phyloP scores from a whole-genome alignment of 768 basidiomycete genomes.

The Boletus fagicola region DNA sequence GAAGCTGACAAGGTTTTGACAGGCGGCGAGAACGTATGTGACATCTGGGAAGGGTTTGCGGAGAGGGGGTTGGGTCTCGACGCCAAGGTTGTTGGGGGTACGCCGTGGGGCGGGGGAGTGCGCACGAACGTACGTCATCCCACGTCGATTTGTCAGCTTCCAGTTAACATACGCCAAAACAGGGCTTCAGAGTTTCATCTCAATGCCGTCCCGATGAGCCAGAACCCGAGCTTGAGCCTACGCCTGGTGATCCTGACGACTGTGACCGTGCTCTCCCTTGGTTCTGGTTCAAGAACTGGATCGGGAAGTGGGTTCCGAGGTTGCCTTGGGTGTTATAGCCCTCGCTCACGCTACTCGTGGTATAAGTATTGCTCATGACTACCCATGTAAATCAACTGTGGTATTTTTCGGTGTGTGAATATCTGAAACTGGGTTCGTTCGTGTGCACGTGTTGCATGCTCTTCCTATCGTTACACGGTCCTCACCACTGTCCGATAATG shows the following conservation, averaged over 20 bases:
- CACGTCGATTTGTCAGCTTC: too few relatives aligned
- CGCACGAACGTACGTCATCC: conserved; percentile 55
- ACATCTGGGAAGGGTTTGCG: conserved; percentile 83
- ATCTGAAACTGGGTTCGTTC: too few relatives aligned
- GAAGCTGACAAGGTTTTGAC: conserved; percentile 89
- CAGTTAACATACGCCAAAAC: not conserved
- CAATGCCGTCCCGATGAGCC: conserved; percentile 32
- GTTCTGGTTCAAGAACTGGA: conserved; percentile 11
- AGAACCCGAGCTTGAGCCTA: conserved; percentile 5
- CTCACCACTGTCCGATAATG: conserved; percentile 6
- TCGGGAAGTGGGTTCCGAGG: conserved; percentile 18
- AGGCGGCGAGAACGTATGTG: conserved; percentile 89
- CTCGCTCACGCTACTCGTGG: too few relatives aligned
- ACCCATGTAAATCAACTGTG: too few relatives aligned
- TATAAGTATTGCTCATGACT: too few relatives aligned
- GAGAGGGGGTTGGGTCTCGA: conserved; percentile 77
- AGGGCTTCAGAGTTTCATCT: conserved; percentile 42
- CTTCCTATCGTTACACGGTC: not conserved
- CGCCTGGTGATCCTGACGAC: conserved; percentile 34
- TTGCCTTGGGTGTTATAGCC: conserved; percentile 7
- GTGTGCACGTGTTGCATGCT: not conserved
- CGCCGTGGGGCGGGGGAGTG: conserved; percentile 93
- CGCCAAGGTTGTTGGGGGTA: conserved; percentile 68
- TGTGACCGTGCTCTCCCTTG: conserved; percentile 10
- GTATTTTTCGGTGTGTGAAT: too few relatives aligned